These are phyloP conservation scores for Auriscalpium orientale DNA, from an alignment of 768 basidiomycete species.

Conservation along the genomic window DNA sequence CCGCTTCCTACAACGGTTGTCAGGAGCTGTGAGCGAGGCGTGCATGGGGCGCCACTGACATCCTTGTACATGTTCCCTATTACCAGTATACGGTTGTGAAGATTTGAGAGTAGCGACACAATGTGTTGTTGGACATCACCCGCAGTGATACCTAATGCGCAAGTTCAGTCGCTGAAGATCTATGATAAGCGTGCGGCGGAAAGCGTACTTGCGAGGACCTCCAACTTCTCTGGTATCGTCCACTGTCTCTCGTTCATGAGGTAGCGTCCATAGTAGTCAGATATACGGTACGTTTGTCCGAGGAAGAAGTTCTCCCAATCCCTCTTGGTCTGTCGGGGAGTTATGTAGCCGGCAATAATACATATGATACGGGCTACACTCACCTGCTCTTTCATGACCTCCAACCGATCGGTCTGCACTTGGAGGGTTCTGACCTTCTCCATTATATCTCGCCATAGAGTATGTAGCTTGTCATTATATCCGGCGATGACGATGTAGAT, in stretches of 20 bases:
- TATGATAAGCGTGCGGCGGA: no score
- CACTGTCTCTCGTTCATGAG: slow-evolving; percentile 65
- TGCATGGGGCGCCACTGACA: slow-evolving; percentile 34
- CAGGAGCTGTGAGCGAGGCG: neutral
- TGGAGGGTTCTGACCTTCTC: slow-evolving; percentile 57
- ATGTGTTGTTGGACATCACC: slow-evolving; percentile 65
- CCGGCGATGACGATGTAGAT: slow-evolving; percentile 65
- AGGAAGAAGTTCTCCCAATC: slow-evolving; percentile 86
- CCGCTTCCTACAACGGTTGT: slow-evolving; percentile 52
- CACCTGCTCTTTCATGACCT: slow-evolving; percentile 81
- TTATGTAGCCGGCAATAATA: neutral
- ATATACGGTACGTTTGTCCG: slow-evolving; percentile 72
- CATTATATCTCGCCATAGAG: slow-evolving; percentile 65
- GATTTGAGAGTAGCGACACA: slow-evolving; percentile 47
- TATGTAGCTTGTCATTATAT: slow-evolving; percentile 86
- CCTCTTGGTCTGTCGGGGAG: slow-evolving; percentile 47
- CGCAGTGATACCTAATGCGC: slow-evolving; percentile 51
- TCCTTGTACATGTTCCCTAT: slow-evolving; percentile 82
- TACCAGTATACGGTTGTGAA: slow-evolving; percentile 67
- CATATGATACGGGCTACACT: slow-evolving; percentile 9
- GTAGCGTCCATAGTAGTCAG: slow-evolving; percentile 70
- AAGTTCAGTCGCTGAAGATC: no score
- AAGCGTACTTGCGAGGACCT: slow-evolving; percentile 56
- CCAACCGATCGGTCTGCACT: slow-evolving; percentile 65
- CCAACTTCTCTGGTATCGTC: slow-evolving; percentile 70